Conservation (phyloP, 2,329 filamentous ascomycete genomes). For the Apiospora kogelbergensis region DNA sequence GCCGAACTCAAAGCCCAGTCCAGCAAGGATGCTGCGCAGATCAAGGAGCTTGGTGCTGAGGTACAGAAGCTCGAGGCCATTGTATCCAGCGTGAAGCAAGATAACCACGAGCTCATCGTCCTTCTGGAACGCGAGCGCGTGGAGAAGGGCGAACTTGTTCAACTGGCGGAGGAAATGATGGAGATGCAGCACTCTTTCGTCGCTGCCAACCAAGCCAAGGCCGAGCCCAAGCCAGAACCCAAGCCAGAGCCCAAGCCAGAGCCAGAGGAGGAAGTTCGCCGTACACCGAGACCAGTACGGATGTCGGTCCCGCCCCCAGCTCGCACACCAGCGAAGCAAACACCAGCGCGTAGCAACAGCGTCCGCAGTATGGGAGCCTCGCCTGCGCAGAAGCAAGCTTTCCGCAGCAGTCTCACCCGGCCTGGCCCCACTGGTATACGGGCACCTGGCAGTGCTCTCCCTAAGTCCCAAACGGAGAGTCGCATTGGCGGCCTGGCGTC, state of each 20-base stretch:
- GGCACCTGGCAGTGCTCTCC: conserved; percentile 51
- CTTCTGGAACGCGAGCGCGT: conserved; percentile 74
- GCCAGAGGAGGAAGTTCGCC: conserved; percentile 12
- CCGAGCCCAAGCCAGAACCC: conserved; percentile 18
- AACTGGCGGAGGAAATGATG: conserved; percentile 83
- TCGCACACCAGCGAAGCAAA: conserved; percentile 13
- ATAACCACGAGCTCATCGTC: conserved; percentile 64
- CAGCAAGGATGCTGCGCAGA: conserved; percentile 64
- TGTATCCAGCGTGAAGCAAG: conserved; percentile 65
- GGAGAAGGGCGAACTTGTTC: conserved; percentile 81
- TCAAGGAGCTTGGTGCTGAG: conserved; percentile 70
- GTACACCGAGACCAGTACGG: conserved; percentile 19
- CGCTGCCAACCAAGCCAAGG: conserved; percentile 25
- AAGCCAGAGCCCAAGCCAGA: conserved; percentile 16
- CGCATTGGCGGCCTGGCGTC: conserved; percentile 41
- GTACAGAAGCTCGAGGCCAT: conserved; percentile 75
- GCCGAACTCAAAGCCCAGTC: conserved; percentile 55
- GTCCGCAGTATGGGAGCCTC: neutral
- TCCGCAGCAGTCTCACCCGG: conserved; percentile 6
- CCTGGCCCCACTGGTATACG: conserved; percentile 51
- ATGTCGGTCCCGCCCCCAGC: conserved; percentile 21
- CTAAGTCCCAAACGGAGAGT: conserved; percentile 44
- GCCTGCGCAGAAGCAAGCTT: conserved; percentile 7
- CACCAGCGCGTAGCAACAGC: neutral
- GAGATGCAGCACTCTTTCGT: conserved; percentile 57